Percentiles rank a stretch among this genome's conserved stretches.
These are phyloP conservation scores for Fusarium xyrophilum DNA, from an alignment of 2,329 filamentous ascomycete genomes.

Conservation along the genomic window DNA sequence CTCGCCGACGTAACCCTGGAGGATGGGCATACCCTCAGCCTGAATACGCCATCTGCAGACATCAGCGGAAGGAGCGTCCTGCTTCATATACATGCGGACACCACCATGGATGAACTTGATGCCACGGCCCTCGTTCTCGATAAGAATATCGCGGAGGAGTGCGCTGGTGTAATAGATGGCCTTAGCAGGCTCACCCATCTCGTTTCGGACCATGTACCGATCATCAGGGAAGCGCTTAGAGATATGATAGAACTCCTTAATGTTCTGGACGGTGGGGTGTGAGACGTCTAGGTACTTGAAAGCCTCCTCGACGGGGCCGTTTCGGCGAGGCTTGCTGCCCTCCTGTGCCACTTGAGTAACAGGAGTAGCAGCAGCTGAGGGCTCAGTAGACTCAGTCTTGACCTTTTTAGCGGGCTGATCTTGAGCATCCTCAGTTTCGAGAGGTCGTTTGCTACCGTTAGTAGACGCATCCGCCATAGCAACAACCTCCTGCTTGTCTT, in stretches of 20 bases:
- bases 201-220: slow-evolving; percentile 96
- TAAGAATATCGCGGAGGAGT: slow-evolving; percentile 83
- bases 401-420: slow-evolving; percentile 56
- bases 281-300: slow-evolving; percentile 86
- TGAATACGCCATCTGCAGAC: slow-evolving; percentile 96
- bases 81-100: slow-evolving; percentile 99
- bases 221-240: slow-evolving; percentile 85
- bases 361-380: slow-evolving; percentile 32
- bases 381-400: slow-evolving; percentile 49
- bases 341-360: slow-evolving; percentile 39
- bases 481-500: slow-evolving; percentile 41
- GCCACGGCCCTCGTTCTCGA: slow-evolving; percentile 85
- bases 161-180: slow-evolving; percentile 95
- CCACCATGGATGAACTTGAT: slow-evolving; percentile 97
- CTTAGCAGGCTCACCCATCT: slow-evolving; percentile 83
- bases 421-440: slow-evolving; percentile 47
- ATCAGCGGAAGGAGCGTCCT: slow-evolving; percentile 85
- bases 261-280: slow-evolving; percentile 77
- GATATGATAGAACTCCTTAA: slow-evolving; percentile 85
- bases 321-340: slow-evolving; percentile 50
- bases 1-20: slow-evolving; percentile 88
- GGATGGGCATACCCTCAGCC: slow-evolving; percentile 87
- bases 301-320: slow-evolving; percentile 78
- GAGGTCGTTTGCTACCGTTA: slow-evolving; percentile 47
- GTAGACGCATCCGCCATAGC: slow-evolving; percentile 43